Percentiles rank a stretch among this genome's conserved stretches.
Conservation (phyloP, 345 rosid species). For the Brassica napus region Da-Ae NC_063445.1:22525001-22525500, state of each 20-base stretch:
- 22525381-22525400: background rate
- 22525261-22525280: conserved; percentile 5
- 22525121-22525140: background rate
- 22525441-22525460: too few species aligned
- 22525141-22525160: background rate
- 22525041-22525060: conserved; percentile 23
- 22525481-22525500: background rate
- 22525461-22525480: background rate
- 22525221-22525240: background rate
- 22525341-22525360: background rate
- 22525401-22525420: background rate
- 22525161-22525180: background rate
- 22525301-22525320: background rate
- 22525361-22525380: background rate
- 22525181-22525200: background rate
- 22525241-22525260: conserved; percentile 6
- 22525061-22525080: conserved; percentile 10
- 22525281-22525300: conserved; percentile 7
- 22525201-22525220: conserved; percentile 5
- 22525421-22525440: background rate
- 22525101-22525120: conserved; percentile 50
- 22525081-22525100: conserved; percentile 33
- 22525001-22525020: conserved; percentile 50
- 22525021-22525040: conserved; percentile 41
- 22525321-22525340: background rate